These are phyloP conservation scores for Arachnomyces sp. DNA, from an alignment of 2,329 filamentous ascomycete species.

Conservation along the genomic window DNA sequence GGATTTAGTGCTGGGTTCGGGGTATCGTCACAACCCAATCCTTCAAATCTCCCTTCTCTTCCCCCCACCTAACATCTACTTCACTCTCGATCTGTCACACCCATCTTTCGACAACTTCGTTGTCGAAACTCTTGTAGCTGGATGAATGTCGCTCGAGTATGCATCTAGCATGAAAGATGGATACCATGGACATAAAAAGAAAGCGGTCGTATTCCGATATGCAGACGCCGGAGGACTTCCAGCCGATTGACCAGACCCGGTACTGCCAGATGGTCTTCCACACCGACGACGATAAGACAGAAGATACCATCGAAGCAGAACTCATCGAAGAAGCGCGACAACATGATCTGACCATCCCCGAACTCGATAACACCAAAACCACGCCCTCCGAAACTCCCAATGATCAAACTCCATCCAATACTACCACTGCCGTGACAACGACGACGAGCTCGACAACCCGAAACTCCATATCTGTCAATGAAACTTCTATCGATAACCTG, in stretches of 20 bases:
- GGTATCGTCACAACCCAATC: no score
- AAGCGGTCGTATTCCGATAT: neutral
- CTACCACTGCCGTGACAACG: conserved; percentile 15
- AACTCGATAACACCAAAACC: conserved; percentile 20
- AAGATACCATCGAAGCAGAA: conserved; percentile 30
- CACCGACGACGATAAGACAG: conserved; percentile 26
- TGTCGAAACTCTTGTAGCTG: no score
- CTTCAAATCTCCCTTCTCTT: no score
- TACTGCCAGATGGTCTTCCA: conserved; percentile 32
- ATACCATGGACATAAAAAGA: no score
- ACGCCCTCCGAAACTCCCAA: conserved; percentile 25
- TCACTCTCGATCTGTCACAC: no score
- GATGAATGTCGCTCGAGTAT: no score
- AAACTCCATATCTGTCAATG: conserved; percentile 19
- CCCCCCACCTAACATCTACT: no score
- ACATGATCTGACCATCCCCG: conserved; percentile 30
- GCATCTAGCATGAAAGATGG: no score
- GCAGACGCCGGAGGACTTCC: neutral
- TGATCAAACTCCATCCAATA: conserved; percentile 25
- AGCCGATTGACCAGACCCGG: conserved; percentile 27
- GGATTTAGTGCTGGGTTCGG: no score
- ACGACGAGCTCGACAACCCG: conserved; percentile 18
- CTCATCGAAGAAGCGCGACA: conserved; percentile 31
- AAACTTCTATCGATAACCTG: conserved; percentile 23
- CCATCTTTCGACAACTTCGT: no score